Evolutionary conservation across 352 stramenopile genomes (phyloP), one percentile per base, ranked within the genome.

Genomic region (Lagenidium giganteum): DNA sequence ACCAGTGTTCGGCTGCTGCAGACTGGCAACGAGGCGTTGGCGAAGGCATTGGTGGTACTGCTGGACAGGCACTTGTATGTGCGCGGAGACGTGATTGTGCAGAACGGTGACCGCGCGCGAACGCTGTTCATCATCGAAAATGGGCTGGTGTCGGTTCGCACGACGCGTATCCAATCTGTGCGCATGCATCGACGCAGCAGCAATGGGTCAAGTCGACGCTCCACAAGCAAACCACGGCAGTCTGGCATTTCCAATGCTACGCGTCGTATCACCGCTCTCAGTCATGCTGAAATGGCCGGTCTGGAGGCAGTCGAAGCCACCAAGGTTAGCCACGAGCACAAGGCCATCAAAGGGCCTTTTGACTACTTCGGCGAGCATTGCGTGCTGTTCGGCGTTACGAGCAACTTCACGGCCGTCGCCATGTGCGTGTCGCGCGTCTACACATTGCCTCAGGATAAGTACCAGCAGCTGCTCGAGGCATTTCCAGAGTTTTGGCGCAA

Each of bases 291-390:
- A 55, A 16, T 20, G 7, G 7, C 12, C 32, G 32, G 32, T 8
- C 17, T 20, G 6, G 11, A 38, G 12, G 7, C 11, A 20, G 14
- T 27, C 7, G 8, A 42, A 42, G 17, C 35, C 23, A 27, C 17
- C 17, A 64, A 65, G 20, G 31, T 29, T 21, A 35, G 25, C n/a
- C 24, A 73, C n/a, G 64, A 69, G 41, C 56, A 77, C 47, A 81
- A 79, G 56, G 76, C 83, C 44, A 67, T 87, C 44, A 87, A 87
- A 42, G 74, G 71, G 2, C 67, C 71, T 32, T 86, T 80, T 50
- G 77, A 89, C 51, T 86, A 78, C 53, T 87, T 89, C 41, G 77
- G 77, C 28, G 77, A 89, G 57, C 68, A 67, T 30, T 87, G 71
- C 28, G 55, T 89, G 42, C 61, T 89, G 8, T 83, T 86, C 32